These are phyloP conservation scores for Phytophthora chlamydospora DNA, from an alignment of 352 stramenopile species.

Conservation along the genomic window DNA sequence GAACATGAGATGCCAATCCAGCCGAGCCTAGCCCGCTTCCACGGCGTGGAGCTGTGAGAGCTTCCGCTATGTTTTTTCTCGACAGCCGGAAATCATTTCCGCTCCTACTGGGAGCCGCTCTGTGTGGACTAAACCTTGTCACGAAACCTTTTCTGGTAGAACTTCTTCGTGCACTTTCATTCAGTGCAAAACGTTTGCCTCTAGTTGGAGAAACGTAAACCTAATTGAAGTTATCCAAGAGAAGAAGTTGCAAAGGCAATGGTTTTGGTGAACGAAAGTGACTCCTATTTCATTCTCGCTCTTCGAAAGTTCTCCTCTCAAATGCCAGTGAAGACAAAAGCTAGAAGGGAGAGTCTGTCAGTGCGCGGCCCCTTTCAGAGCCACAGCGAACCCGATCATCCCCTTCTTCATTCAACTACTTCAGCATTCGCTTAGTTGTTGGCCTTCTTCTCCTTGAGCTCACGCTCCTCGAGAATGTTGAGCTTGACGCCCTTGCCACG, in stretches of 20 bases:
- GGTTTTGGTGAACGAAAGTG: conserved; percentile 27
- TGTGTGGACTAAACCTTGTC: too few relatives aligned
- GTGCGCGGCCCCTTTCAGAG: conserved; percentile 24
- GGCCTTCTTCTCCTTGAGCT: conserved; percentile 77
- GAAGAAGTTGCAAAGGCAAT: too few relatives aligned
- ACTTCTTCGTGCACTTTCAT: too few relatives aligned
- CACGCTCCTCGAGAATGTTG: conserved; percentile 96
- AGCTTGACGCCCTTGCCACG: conserved; percentile 99
- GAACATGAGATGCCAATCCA: background rate
- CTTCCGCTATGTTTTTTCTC: too few relatives aligned
- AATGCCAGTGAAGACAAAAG: conserved; percentile 21
- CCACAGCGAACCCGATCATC: conserved; percentile 24
- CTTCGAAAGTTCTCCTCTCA: conserved; percentile 44
- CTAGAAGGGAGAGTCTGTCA: conserved; percentile 3
- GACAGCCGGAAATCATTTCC: too few relatives aligned
- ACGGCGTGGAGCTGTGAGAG: background rate
- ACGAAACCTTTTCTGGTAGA: too few relatives aligned
- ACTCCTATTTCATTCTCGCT: conserved; percentile 40
- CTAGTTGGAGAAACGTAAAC: too few relatives aligned
- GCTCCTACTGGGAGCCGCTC: too few relatives aligned
- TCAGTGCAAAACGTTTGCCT: too few relatives aligned
- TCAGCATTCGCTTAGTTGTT: conserved; percentile 56
- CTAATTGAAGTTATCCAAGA: too few relatives aligned
- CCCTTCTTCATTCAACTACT: conserved; percentile 15
- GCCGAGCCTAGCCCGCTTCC: conserved; percentile 14